A percentile compares a stretch with the other conserved stretches of the same genome.
These are phyloP conservation scores for Penicillium sp. DNA, from an alignment of 2,329 filamentous ascomycete species.

Conservation along the genomic window DNA sequence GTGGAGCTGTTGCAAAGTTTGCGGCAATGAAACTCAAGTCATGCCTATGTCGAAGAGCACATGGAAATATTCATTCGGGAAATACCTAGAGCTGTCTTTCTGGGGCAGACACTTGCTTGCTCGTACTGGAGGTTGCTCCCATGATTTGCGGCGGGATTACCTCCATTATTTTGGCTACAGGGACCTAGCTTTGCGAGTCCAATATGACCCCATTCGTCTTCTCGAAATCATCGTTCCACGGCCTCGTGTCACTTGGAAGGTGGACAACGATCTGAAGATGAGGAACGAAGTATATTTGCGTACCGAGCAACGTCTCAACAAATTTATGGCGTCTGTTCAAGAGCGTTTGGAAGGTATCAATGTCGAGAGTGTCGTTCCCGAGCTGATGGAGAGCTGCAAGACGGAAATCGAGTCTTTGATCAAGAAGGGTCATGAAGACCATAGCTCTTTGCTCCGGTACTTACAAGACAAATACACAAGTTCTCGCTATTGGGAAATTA, in stretches of 20 bases:
- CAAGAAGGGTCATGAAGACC: conserved; percentile 80
- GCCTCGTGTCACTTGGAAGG: conserved; percentile 92
- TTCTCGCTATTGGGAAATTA: conserved; percentile 94
- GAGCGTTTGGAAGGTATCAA: conserved; percentile 82
- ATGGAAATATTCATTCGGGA: conserved; percentile 98
- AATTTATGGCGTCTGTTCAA: conserved; percentile 85
- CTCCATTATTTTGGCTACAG: conserved; percentile 88
- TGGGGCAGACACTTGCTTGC: conserved; percentile 81
- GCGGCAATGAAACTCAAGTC: conserved; percentile 83
- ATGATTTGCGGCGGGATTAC: conserved; percentile 90
- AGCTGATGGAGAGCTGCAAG: conserved; percentile 79
- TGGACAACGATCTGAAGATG: conserved; percentile 85
- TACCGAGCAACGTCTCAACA: conserved; percentile 76
- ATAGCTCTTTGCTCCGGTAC: conserved; percentile 68
- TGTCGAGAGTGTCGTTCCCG: conserved; percentile 83
- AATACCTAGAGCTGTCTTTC: conserved; percentile 96
- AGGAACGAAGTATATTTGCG: conserved; percentile 88
- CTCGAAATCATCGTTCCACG: conserved; percentile 93
- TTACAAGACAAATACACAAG: conserved; percentile 88
- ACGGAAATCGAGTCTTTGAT: conserved; percentile 75
- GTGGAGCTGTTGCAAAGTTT: conserved; percentile 96
- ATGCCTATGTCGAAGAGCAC: conserved; percentile 90
- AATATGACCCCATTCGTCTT: conserved; percentile 88
- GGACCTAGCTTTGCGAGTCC: conserved; percentile 80
- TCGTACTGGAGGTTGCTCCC: conserved; percentile 75